Percentiles rank a stretch among this genome's conserved stretches.
phyloP scores from a whole-genome alignment of 2,329 filamentous ascomycete genomes.

The Pseudogymnoascus sp. region DNA sequence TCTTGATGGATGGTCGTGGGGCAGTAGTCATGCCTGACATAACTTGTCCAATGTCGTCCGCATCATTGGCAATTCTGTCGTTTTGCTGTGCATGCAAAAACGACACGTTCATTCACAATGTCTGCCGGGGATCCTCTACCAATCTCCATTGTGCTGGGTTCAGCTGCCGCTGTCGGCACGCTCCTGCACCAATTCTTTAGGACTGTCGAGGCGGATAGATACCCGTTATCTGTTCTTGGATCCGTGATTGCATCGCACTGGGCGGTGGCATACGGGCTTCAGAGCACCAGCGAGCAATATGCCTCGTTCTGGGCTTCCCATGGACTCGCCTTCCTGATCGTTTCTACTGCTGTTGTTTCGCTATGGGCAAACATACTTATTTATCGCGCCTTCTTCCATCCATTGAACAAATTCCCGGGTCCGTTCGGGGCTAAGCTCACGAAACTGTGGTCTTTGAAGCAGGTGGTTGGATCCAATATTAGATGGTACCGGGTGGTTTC shows the following conservation, averaged over 20 bases:
- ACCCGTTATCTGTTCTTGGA: slow-evolving; percentile 4
- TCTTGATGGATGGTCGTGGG: neutral
- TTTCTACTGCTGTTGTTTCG: neutral
- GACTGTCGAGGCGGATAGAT: neutral
- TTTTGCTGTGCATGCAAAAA: neutral
- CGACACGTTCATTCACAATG: neutral
- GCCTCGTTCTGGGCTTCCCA: slow-evolving; percentile 3
- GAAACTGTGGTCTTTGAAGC: slow-evolving; percentile 17
- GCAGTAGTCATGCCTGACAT: neutral
- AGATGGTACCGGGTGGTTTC: slow-evolving; percentile 14
- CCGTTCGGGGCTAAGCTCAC: slow-evolving; percentile 18
- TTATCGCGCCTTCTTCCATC: slow-evolving; percentile 21
- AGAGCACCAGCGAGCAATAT: neutral
- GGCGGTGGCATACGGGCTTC: neutral
- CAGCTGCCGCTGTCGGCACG: neutral
- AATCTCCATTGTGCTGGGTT: slow-evolving; percentile 5
- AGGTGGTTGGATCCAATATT: slow-evolving; percentile 11
- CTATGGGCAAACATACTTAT: slow-evolving; percentile 11
- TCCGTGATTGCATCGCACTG: neutral
- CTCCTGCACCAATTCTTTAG: slow-evolving; percentile 2
- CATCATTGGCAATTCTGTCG: neutral
- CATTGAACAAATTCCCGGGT: slow-evolving; percentile 21
- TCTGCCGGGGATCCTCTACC: neutral
- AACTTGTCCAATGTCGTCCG: neutral
- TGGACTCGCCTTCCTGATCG: neutral